These are phyloP conservation scores for Blastocrithidia nonstop DNA, from an alignment of 208 protist species.

Conservation along the genomic window DNA sequence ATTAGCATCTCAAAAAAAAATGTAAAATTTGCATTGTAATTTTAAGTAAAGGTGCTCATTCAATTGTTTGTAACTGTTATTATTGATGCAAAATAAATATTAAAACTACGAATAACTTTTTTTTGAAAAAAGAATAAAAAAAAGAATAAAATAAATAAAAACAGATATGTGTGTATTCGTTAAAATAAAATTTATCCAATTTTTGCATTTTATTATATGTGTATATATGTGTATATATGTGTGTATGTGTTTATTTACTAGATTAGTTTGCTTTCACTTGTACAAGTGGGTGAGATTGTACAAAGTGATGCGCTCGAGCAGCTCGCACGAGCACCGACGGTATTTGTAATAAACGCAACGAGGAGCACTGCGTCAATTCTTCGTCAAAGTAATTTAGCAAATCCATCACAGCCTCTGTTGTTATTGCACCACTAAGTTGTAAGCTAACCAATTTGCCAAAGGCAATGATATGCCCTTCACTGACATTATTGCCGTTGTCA, in stretches of 20 bases:
- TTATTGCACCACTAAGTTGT: constrained; percentile 52
- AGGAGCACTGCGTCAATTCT: constrained; percentile 6
- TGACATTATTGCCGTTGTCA: not conserved
- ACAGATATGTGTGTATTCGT: not conserved
- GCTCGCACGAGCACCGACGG: constrained; percentile 12
- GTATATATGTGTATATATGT: constrained; percentile 1
- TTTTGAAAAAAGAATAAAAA: too few species aligned
- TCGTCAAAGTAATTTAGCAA: constrained; percentile 43
- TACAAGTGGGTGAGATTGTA: constrained; percentile 8
- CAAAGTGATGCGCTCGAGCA: constrained; percentile 17
- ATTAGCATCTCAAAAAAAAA: too few species aligned
- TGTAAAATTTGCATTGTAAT: too few species aligned
- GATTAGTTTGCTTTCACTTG: not conserved
- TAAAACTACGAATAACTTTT: too few species aligned
- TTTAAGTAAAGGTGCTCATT: too few species aligned
- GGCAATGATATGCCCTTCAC: not conserved
- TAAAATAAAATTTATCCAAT: not conserved
- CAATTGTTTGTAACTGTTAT: too few species aligned
- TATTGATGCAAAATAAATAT: too few species aligned
- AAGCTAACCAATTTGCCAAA: constrained; percentile 24
- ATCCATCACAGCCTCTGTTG: constrained; percentile 17
- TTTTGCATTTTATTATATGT: not conserved
- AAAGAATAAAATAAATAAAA: too few species aligned
- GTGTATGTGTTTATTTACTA: not conserved
- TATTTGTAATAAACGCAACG: constrained; percentile 10